These are phyloP conservation scores for Cystobasidium slooffiae DNA, from an alignment of 1,284 basidiomycete species.

Conservation along the genomic window DNA sequence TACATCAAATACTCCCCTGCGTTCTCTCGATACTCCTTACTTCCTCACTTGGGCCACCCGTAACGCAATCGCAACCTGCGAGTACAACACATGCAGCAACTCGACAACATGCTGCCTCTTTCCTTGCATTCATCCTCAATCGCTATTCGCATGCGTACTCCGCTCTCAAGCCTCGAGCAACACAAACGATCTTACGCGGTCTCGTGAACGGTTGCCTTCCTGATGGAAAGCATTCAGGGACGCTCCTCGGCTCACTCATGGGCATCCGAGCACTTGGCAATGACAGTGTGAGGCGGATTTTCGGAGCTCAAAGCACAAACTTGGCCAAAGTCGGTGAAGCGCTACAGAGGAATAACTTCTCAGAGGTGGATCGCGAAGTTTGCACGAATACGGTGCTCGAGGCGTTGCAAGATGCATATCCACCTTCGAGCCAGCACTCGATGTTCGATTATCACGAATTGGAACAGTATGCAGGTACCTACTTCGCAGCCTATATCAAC, in stretches of 20 bases:
- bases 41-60: constrained; percentile 59
- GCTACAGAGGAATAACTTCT: constrained; percentile 24
- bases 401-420: constrained; percentile 38
- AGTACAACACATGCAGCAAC: constrained; percentile 66
- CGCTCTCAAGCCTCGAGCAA: constrained; percentile 80
- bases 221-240: constrained; percentile 16
- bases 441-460: constrained; percentile 39
- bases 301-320: constrained; percentile 38
- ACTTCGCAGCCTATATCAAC: constrained; percentile 41
- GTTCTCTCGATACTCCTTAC: constrained; percentile 77
- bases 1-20: constrained; percentile 93
- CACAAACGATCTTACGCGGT: constrained; percentile 84
- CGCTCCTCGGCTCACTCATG: constrained; percentile 41
- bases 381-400: constrained; percentile 33
- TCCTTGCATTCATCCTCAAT: constrained; percentile 75
- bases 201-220: constrained; percentile 31
- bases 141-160: constrained; percentile 67
- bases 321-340: constrained; percentile 37
- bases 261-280: constrained; percentile 41
- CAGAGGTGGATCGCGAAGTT: constrained; percentile 22
- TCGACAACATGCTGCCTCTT: constrained; percentile 75
- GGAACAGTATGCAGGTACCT: constrained; percentile 21
- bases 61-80: constrained; percentile 50
- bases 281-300: constrained; percentile 31
- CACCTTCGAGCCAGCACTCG: constrained; percentile 6